Evolutionary conservation across 768 basidiomycete species (phyloP), one percentile per base, ranked within the genome.

Genomic region (button mushroom (Agaricus bisporus)): DNA sequence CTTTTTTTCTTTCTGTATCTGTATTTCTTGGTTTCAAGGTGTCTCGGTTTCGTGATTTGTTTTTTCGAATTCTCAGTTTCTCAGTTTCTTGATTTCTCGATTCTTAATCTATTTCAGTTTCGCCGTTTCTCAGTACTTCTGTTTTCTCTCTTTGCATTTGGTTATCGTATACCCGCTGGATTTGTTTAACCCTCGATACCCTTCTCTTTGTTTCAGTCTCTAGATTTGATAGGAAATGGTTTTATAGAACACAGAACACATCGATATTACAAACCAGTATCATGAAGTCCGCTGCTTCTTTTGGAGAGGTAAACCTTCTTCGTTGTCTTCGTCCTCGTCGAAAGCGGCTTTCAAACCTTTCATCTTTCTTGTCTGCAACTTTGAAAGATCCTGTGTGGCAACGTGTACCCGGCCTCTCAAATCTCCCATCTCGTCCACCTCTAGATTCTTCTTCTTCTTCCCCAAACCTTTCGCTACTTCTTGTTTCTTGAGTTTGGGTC

Each of bases 401-500:
- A 98, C 70, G 68, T 98, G 95, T 26, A 99, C 81, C 55, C 83
- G 78, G 41, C 95, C 97, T 62, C 95, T 80, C 70, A 94, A 68
- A 66, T 99, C 91, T 53, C 97, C 97, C 95, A 98, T 97, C 69
- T 91, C 92, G 74, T 99, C 95, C 62, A 93, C 90, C 73, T 93
- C 92, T 69, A 92, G 65, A 65, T 99, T 99, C 82, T 93, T 95
- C 70, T 78, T 81, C 78, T 89, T 91, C 78, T 90, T 91, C n/a
- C 91, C 92, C 9, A 92, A 64, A 0, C 93, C 92, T 66, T 79
- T 83, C 71, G 90, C 91, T 44, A 95, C 71, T 35, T 94, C 90
- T 55, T 77, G 79, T 75, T 95, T 94, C 73, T 88, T 89, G 57
- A 98, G 60, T 74, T 95, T 97, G 14, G 91, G 88, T 55, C 85